Conservation (phyloP, 2,329 filamentous ascomycete species). For the Pestalotiopsis sp. region DNA sequence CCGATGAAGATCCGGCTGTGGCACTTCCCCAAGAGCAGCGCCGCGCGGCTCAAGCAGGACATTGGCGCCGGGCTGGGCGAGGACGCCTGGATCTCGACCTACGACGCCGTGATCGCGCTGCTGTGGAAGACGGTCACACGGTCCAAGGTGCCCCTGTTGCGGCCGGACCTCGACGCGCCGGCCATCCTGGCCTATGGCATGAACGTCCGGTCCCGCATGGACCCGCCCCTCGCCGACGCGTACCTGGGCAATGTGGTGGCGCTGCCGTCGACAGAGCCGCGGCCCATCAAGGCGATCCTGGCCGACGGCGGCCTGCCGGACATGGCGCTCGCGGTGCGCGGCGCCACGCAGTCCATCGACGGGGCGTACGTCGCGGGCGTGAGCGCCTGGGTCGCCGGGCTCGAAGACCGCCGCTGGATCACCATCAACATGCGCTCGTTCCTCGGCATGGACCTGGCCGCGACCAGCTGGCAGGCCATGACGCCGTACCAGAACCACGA, state of each 20-base stretch:
- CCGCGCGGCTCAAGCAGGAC: slow-evolving; percentile 22
- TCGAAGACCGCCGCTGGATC: slow-evolving; percentile 25
- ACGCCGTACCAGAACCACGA: slow-evolving; percentile 28
- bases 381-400: slow-evolving; percentile 26
- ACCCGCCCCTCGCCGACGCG: slow-evolving; percentile 25
- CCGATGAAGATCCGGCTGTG: slow-evolving; percentile 22
- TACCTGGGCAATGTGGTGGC: slow-evolving; percentile 25
- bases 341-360: slow-evolving; percentile 25
- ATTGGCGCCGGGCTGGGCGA: neutral
- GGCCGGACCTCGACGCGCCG: slow-evolving; percentile 16
- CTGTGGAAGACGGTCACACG: slow-evolving; percentile 26
- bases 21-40: slow-evolving; percentile 24
- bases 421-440: slow-evolving; percentile 25
- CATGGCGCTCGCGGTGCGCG: slow-evolving; percentile 25
- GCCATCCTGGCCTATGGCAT: slow-evolving; percentile 26
- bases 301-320: slow-evolving; percentile 16
- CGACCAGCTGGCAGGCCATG: slow-evolving; percentile 29
- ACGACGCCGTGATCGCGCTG: slow-evolving; percentile 28
- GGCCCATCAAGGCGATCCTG: neutral
- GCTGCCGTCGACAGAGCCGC: neutral
- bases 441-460: slow-evolving; percentile 28
- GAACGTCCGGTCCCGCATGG: slow-evolving; percentile 22
- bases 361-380: slow-evolving; percentile 22
- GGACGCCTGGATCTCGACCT: slow-evolving; percentile 26
- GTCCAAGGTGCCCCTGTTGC: slow-evolving; percentile 22